A percentile compares a stretch with the other conserved stretches of the same genome.
phyloP scores from a whole-genome alignment of 2,329 filamentous ascomycete genomes.

The Cladosporium velox region DNA sequence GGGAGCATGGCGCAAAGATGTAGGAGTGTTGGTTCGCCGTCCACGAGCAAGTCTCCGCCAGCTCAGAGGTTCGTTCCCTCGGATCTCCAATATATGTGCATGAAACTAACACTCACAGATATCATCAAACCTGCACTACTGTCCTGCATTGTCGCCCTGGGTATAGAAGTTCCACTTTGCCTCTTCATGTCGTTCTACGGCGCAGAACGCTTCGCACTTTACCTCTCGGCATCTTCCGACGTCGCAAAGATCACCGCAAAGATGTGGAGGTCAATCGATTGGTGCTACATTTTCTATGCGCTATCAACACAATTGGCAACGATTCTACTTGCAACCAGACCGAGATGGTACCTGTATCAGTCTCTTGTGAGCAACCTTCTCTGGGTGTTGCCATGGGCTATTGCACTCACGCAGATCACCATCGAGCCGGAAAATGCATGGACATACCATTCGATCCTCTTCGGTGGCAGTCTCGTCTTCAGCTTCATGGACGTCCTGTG shows the following conservation, averaged over 20 bases:
- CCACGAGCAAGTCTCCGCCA: constrained; percentile 25
- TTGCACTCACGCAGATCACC: constrained; percentile 56
- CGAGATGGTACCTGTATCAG: constrained; percentile 69
- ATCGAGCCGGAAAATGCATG: constrained; percentile 60
- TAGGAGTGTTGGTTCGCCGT: constrained; percentile 33
- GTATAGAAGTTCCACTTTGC: constrained; percentile 63
- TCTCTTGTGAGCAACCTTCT: constrained; percentile 66
- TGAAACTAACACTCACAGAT: constrained; percentile 21
- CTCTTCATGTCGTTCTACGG: constrained; percentile 63
- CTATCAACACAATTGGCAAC: constrained; percentile 65
- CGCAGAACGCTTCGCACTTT: constrained; percentile 62
- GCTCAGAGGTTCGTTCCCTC: constrained; percentile 21
- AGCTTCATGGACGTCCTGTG: constrained; percentile 60
- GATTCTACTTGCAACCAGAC: constrained; percentile 63
- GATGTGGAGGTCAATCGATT: constrained; percentile 62
- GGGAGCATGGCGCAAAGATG: constrained; percentile 52
- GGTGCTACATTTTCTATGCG: constrained; percentile 71
- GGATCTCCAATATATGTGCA: not conserved
- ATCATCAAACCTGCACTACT: constrained; percentile 57
- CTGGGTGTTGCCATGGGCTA: constrained; percentile 71
- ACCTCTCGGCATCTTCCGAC: constrained; percentile 57
- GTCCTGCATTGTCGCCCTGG: constrained; percentile 56
- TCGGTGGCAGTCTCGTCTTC: constrained; percentile 69
- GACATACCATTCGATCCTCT: constrained; percentile 67
- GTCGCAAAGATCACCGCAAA: constrained; percentile 63